Conservation (phyloP, 2,329 filamentous ascomycete species). For the Cladosporium cucumerinum region DNA sequence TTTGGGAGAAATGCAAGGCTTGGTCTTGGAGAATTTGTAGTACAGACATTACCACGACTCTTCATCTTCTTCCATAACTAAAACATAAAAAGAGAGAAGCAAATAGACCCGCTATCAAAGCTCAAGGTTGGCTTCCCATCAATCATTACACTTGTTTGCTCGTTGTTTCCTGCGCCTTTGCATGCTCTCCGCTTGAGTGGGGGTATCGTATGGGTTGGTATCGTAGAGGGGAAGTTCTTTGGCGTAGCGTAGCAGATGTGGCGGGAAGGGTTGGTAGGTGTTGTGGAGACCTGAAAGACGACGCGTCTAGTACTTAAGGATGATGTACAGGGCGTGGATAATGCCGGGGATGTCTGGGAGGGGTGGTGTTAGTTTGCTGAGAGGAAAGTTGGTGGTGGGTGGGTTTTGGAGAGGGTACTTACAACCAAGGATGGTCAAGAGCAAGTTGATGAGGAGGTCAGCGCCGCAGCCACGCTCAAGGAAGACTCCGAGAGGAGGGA, state of each 20-base stretch:
- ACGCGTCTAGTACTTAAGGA: constrained; percentile 72
- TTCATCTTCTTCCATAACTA: not conserved
- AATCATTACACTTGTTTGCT: not conserved
- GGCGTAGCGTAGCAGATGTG: constrained; percentile 6
- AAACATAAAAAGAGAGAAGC: not conserved
- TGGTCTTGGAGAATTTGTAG: not conserved
- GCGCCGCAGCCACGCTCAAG: constrained; percentile 86
- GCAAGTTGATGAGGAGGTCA: constrained; percentile 89
- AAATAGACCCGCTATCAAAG: not conserved
- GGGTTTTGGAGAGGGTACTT: not conserved
- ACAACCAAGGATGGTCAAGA: constrained; percentile 65
- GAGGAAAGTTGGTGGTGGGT: not conserved
- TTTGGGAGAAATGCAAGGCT: not conserved
- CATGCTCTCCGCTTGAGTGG: not conserved
- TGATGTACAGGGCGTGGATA: constrained; percentile 92
- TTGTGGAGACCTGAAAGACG: not conserved
- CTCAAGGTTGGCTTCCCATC: not conserved
- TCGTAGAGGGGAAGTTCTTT: not conserved
- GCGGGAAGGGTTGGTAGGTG: not conserved
- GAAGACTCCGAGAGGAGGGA: constrained; percentile 89
- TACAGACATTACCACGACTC: constrained; percentile 1
- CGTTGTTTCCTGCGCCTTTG: not conserved
- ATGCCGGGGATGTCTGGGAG: constrained; percentile 62
- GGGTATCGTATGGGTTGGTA: constrained; percentile 8
- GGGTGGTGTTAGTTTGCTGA: constrained; percentile 7